Conservation (phyloP, 2,329 filamentous ascomycete species). For the Acephala macrosclerotiorum region DNA sequence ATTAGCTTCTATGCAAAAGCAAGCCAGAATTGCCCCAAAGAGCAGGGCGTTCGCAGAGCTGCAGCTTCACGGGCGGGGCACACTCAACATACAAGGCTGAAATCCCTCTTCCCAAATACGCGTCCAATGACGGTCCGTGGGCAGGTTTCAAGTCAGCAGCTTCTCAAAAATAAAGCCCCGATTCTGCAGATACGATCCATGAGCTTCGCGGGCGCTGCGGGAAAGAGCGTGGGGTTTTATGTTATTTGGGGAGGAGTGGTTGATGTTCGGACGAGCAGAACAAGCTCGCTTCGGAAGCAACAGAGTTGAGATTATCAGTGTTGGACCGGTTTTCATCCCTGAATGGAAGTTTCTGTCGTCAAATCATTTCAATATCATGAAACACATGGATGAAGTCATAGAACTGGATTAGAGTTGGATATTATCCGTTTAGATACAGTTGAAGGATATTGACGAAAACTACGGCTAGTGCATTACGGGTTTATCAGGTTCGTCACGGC, state of each 20-base stretch:
- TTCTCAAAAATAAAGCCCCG: not conserved
- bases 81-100: slow-evolving; percentile 29
- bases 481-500: too few relatives aligned
- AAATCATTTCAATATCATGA: not conserved
- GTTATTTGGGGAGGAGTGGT: not conserved
- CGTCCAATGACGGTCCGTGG: not conserved
- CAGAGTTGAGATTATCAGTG: not conserved
- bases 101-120: not conserved
- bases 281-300: not conserved
- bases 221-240: too few relatives aligned
- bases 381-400: slow-evolving; percentile 4
- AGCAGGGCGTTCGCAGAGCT: not conserved
- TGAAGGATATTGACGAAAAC: too few relatives aligned
- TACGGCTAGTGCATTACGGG: too few relatives aligned
- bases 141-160: not conserved
- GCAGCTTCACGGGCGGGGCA: slow-evolving; percentile 20
- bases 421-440: too few relatives aligned
- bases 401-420: too few relatives aligned
- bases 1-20: not conserved
- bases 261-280: not conserved
- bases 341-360: too few relatives aligned
- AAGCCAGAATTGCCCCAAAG: too few relatives aligned
- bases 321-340: slow-evolving; percentile 1
- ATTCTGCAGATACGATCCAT: not conserved
- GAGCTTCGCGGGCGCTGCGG: not conserved